Evolutionary conservation across 768 basidiomycete genomes (phyloP).

Genomic region (Hemileccinum impolitum): DNA sequence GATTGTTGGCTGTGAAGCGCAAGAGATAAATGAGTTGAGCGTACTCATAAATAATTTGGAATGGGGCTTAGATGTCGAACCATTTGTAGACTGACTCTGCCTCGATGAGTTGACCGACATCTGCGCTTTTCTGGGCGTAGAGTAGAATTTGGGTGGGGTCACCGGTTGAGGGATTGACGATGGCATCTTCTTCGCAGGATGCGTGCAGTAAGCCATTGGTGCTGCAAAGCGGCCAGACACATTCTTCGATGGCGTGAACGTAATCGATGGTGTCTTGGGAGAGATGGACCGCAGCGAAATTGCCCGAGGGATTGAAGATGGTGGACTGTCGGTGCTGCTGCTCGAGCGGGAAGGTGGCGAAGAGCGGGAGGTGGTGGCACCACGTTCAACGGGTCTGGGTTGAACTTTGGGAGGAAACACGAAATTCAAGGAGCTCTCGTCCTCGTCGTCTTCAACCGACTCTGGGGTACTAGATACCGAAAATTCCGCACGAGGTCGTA

Average conservation of each 20-base stretch:
- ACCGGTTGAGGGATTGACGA: constrained; percentile 65
- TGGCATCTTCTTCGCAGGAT: constrained; percentile 52
- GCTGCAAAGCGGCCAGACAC: constrained; percentile 27
- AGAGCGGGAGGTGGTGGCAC: constrained; percentile 8
- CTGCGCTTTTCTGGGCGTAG: constrained; percentile 34
- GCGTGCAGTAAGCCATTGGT: constrained; percentile 31
- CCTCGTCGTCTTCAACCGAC: constrained; percentile 19
- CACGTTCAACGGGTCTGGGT: constrained; percentile 4
- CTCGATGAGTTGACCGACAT: constrained; percentile 33
- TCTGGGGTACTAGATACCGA: constrained; percentile 5
- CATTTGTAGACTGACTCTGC: constrained; percentile 41
- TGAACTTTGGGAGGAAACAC: constrained; percentile 19
- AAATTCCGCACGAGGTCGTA: constrained; percentile 7
- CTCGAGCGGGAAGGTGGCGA: constrained; percentile 12
- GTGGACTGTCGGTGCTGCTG: constrained; percentile 29
- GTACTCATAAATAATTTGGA: constrained; percentile 49
- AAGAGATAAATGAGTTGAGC: constrained; percentile 51
- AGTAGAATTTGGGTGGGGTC: constrained; percentile 34
- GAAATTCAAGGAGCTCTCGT: constrained; percentile 22
- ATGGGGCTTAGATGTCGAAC: constrained; percentile 59
- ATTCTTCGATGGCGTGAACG: constrained; percentile 35
- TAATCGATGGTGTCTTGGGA: constrained; percentile 22
- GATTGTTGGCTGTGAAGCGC: constrained; percentile 33
- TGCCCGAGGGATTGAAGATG: constrained; percentile 52
- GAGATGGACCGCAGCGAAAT: constrained; percentile 35